Evolutionary conservation across 331 rosid species (phyloP), one percentile per base, ranked within the genome.

Genomic region (Spiraea crenata): DNA sequence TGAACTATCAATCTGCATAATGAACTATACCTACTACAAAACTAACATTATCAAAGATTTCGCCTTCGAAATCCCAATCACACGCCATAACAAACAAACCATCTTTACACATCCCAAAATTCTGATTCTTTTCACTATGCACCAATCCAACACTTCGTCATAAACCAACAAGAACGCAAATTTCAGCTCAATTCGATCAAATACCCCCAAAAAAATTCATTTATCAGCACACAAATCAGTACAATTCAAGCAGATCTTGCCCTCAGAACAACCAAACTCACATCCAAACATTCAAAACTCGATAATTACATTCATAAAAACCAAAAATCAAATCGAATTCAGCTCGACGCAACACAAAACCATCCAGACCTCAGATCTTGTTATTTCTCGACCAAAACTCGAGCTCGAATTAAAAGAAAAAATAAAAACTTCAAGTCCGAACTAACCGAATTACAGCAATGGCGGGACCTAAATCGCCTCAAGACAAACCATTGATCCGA

Each of bases 301-400:
- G 52, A 38, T 74, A 14, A 73, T 25, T 69, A 83, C 73, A 80
- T 77, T 61, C 14, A 5, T 15, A 11, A 46, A 5, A 42, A 55
- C 62, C 49, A 45, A 16, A 59, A 49, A 62, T 45, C 20, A 11
- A 11, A 52, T 15, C 9, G 63, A 80, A 74, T 70, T 14, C 16
- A 57, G 9, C 52, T 20, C 46, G 14, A 55, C 70, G 54, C 25
- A 60, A 63, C 17, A 72, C 0, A 72, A 16, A 59, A 20, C 37
- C 34, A 71, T n/a, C 56, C 42, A 63, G 12, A 81, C 69, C 55
- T 67, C 81, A 73, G 91, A 91, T 88, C 89, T 83, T 64, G 83
- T 65, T n/a, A 55, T 31, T 6, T 17, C 45, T 31, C 37, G 40
- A 1, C 61, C 65, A 49, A 55, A n/a, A 54, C 14, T 35, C 13